These are phyloP conservation scores for Tricholoma flavovirens DNA, from an alignment of 768 basidiomycete genomes.

Conservation along the genomic window DNA sequence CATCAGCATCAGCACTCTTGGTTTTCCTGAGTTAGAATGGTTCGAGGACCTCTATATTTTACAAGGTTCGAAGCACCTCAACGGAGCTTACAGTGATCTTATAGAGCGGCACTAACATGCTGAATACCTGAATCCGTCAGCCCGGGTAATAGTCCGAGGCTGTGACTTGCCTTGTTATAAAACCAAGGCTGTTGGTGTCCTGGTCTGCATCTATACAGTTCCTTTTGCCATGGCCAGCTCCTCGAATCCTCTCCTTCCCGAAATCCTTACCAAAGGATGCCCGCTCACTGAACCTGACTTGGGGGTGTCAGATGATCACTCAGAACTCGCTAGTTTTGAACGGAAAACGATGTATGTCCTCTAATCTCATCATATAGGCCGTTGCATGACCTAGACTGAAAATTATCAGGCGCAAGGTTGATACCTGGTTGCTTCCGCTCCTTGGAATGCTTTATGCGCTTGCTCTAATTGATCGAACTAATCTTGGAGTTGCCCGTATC, in stretches of 20 bases:
- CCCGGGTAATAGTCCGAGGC: background rate
- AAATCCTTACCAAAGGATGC: background rate
- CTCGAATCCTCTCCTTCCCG: conserved; percentile 4
- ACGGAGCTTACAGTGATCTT: background rate
- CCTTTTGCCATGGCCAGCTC: conserved; percentile 5
- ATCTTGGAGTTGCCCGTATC: conserved; percentile 36
- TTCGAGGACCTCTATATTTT: background rate
- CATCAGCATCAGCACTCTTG: background rate
- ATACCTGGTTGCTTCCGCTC: conserved; percentile 34
- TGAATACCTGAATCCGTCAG: background rate
- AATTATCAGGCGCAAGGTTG: conserved; percentile 30
- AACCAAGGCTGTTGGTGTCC: background rate
- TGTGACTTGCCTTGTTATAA: conserved; percentile 8
- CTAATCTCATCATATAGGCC: background rate
- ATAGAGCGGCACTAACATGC: background rate
- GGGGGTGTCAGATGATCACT: background rate
- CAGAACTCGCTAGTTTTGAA: conserved; percentile 10
- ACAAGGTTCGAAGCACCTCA: background rate
- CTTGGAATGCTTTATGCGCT: conserved; percentile 34
- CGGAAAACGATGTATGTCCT: conserved; percentile 14
- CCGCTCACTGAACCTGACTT: conserved; percentile 1
- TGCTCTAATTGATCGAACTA: conserved; percentile 35
- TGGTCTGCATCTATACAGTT: background rate
- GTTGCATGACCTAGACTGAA: background rate
- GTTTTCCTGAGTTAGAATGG: background rate